Conservation (phyloP, 164 flowering plant species). For the Vitis riparia region DNA sequence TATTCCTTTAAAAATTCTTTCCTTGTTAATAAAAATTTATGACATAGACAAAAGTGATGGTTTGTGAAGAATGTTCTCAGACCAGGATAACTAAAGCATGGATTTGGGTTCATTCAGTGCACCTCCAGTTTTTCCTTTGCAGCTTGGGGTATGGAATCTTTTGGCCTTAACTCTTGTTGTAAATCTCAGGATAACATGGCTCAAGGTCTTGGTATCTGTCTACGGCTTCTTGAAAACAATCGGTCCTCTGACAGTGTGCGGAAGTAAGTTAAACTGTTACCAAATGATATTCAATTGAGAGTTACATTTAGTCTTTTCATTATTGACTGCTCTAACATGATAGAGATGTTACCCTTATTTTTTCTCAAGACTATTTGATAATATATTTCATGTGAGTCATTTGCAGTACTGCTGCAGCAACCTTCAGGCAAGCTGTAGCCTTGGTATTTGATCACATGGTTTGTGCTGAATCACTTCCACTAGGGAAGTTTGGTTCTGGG, state of each 20-base stretch:
- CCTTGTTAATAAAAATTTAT: too few species aligned
- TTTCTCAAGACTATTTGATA: background rate
- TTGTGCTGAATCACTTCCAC: constrained; percentile 79
- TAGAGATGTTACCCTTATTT: background rate
- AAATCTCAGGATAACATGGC: constrained; percentile 74
- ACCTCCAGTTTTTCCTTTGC: background rate
- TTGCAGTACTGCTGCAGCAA: constrained; percentile 97
- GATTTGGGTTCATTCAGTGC: background rate
- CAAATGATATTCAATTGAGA: background rate
- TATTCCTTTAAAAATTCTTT: too few species aligned
- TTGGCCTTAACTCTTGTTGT: constrained; percentile 6
- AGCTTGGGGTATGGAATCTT: background rate
- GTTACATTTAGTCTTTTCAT: background rate
- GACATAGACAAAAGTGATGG: too few species aligned
- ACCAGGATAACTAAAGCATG: too few species aligned
- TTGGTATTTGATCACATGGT: constrained; percentile 90
- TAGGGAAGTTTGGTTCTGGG: constrained; percentile 62
- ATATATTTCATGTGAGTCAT: constrained; percentile 15
- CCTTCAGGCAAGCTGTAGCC: constrained; percentile 98
- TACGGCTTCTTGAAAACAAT: constrained; percentile 82
- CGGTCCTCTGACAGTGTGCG: constrained; percentile 90
- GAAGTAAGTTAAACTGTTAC: constrained; percentile 57
- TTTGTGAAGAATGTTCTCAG: too few species aligned
- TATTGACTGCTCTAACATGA: background rate
- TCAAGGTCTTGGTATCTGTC: constrained; percentile 87